phyloP scores from a whole-genome alignment of 208 protist genomes.

The Wallacemonas sp. region DNA sequence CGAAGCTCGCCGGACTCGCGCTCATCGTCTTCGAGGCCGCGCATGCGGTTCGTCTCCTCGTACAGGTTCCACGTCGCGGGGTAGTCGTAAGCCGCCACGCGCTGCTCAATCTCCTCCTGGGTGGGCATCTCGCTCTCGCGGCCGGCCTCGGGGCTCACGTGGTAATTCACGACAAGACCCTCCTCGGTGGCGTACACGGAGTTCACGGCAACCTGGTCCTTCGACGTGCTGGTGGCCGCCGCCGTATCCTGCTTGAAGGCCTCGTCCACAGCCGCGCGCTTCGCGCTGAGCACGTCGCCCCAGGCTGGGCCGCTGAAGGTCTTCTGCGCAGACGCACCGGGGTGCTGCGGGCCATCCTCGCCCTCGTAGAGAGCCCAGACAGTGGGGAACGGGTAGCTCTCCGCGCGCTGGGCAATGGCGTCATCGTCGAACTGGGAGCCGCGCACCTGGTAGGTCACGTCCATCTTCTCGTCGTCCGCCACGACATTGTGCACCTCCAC shows the following conservation, averaged over 20 bases:
- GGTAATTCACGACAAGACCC: conserved; percentile 23
- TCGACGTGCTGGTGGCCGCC: conserved; percentile 10
- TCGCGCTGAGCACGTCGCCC: conserved; percentile 9
- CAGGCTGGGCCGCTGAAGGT: conserved; percentile 11
- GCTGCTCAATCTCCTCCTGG: conserved; percentile 11
- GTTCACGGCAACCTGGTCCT: conserved; percentile 14
- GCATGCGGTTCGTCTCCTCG: conserved; percentile 1
- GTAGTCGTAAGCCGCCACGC: conserved; percentile 25
- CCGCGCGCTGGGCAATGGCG: conserved; percentile 1
- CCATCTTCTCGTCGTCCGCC: conserved; percentile 8
- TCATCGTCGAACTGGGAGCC: conserved; percentile 3
- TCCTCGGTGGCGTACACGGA: conserved; percentile 12
- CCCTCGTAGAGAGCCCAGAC: conserved; percentile 27
- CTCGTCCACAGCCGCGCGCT: conserved; percentile 12
- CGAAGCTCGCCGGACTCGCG: conserved; percentile 38
- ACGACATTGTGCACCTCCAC: conserved; percentile 4
- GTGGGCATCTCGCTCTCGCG: not conserved
- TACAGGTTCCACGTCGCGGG: conserved; percentile 25
- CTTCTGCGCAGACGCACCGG: conserved; percentile 10
- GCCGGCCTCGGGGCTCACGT: not conserved
- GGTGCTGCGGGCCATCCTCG: conserved; percentile 6
- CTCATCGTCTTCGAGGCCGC: not conserved
- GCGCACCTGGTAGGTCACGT: conserved; percentile 19
- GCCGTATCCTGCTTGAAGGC: conserved; percentile 31
- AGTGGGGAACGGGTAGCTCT: conserved; percentile 24